Evolutionary conservation across 163 green algal genomes (phyloP).

Genomic region (Scenedesmus sp.): DNA sequence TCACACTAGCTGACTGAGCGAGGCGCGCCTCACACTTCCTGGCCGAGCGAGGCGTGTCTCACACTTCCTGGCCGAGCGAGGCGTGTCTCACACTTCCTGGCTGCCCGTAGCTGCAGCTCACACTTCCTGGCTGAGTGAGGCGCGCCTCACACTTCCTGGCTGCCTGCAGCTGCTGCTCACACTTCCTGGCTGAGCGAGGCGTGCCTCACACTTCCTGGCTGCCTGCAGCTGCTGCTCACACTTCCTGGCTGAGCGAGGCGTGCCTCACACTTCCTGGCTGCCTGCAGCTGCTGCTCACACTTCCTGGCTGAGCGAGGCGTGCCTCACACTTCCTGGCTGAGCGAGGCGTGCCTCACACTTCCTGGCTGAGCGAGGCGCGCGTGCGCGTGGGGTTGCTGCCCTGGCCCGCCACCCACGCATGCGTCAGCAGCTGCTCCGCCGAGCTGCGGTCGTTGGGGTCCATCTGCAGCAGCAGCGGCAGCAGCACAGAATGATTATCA

Average conservation of each 20-base stretch:
- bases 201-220: too few relatives aligned
- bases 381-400: conserved; percentile 4
- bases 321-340: background rate
- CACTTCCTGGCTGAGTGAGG: background rate
- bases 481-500: background rate
- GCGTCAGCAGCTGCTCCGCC: conserved; percentile 75
- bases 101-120: background rate
- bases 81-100: too few relatives aligned
- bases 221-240: background rate
- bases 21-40: too few relatives aligned
- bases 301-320: background rate
- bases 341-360: background rate
- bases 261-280: too few relatives aligned
- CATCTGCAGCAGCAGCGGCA: background rate
- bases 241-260: too few relatives aligned
- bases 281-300: background rate
- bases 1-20: too few relatives aligned
- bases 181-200: background rate
- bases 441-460: conserved; percentile 59
- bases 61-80: too few relatives aligned
- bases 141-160: background rate
- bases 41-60: too few relatives aligned
- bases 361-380: conserved; percentile 14
- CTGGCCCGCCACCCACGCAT: conserved; percentile 75
- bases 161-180: background rate